These are phyloP conservation scores for Diplodia sapinea DNA, from an alignment of 2,329 filamentous ascomycete species.

Conservation along the genomic window DNA sequence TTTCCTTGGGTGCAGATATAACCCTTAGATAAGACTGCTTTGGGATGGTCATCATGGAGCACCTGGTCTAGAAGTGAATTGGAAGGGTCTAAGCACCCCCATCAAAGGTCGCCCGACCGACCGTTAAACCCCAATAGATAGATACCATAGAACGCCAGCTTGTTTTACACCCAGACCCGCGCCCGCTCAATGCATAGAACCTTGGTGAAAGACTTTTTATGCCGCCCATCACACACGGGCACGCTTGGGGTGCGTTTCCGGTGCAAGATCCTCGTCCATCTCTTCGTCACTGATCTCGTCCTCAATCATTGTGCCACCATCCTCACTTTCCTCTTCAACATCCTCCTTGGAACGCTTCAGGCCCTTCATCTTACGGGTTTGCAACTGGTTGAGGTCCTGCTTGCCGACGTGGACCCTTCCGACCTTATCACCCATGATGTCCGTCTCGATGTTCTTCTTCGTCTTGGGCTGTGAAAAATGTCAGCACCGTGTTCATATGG, in stretches of 20 bases:
- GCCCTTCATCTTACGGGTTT: constrained; percentile 99
- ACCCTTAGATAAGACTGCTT: neutral
- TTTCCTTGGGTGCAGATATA: no score
- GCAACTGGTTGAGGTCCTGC: constrained; percentile 84
- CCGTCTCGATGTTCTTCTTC: constrained; percentile 96
- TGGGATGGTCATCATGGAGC: neutral
- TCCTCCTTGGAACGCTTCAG: constrained; percentile 80
- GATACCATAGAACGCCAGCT: constrained; percentile 31
- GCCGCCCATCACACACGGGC: constrained; percentile 25
- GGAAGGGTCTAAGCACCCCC: neutral
- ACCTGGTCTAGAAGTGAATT: neutral
- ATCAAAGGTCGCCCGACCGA: constrained; percentile 20
- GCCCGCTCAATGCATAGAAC: constrained; percentile 31
- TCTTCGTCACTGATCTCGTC: constrained; percentile 40
- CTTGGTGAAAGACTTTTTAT: constrained; percentile 24
- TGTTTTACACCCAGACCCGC: constrained; percentile 30
- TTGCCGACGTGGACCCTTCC: constrained; percentile 89
- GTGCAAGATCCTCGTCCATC: constrained; percentile 33
- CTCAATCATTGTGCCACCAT: constrained; percentile 36
- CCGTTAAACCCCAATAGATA: constrained; percentile 20
- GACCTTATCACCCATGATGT: constrained; percentile 94
- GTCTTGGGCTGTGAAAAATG: constrained; percentile 58
- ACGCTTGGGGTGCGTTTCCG: constrained; percentile 27
- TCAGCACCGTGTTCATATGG: constrained; percentile 31
- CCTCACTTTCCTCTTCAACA: constrained; percentile 60